Evolutionary conservation across 305 asterid species (phyloP).

Genomic region (Solanum hybrid): DNA sequence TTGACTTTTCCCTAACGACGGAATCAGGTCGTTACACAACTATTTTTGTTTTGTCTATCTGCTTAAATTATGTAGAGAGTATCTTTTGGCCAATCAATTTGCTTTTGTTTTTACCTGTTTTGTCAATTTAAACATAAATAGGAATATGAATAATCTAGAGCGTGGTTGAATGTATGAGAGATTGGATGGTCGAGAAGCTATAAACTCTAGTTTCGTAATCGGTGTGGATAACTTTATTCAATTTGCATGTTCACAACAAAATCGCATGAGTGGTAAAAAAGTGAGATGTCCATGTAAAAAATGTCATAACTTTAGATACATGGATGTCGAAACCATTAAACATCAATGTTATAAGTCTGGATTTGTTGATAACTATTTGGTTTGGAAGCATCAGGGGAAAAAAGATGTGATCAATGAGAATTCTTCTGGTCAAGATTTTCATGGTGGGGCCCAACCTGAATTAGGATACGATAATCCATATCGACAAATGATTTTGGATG

Average conservation of each 20-base stretch:
- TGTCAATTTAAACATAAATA: neutral
- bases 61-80: neutral
- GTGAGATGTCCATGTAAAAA: neutral
- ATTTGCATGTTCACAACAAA: neutral
- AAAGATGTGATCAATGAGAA: neutral
- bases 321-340: neutral
- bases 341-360: neutral
- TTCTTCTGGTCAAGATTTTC: neutral
- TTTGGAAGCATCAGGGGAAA: neutral
- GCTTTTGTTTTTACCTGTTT: neutral
- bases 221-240: neutral
- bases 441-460: neutral
- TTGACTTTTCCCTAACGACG: too few species aligned
- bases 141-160: neutral
- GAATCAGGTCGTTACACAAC: neutral
- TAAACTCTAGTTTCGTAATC: neutral
- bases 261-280: neutral
- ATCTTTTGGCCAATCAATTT: neutral
- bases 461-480: neutral
- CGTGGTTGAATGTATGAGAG: neutral
- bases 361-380: neutral
- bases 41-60: neutral
- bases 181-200: neutral
- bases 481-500: neutral
- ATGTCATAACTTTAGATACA: neutral